A percentile compares a stretch with the other conserved stretches of the same genome.
Evolutionary conservation across 108 stramenopile genomes (phyloP).

Genomic region (Cyclotella kingstonii): DNA sequence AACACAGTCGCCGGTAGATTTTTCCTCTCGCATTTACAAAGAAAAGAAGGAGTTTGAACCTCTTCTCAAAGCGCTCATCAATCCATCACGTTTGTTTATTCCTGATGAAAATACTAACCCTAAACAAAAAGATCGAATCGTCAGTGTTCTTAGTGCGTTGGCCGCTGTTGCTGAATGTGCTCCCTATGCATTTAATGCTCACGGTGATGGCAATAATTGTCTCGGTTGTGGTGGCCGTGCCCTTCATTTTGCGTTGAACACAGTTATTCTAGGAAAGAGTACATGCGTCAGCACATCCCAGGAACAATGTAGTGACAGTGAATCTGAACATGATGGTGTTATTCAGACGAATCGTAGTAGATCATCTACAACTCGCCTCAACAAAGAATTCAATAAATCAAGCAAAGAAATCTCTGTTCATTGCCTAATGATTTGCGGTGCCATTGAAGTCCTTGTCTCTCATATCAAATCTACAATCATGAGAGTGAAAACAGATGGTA

Average conservation of each 20-base stretch:
- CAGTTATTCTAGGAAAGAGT: conserved; percentile 51
- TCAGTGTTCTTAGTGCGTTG: conserved; percentile 64
- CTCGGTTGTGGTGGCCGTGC: conserved; percentile 54
- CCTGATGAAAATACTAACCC: conserved; percentile 37
- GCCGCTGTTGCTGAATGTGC: conserved; percentile 67
- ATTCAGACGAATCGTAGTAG: conserved; percentile 29
- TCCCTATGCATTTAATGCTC: conserved; percentile 56
- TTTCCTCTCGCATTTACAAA: conserved; percentile 22
- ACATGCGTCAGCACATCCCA: conserved; percentile 15
- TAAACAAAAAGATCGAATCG: conserved; percentile 47
- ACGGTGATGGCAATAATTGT: conserved; percentile 23
- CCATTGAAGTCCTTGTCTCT: conserved; percentile 71
- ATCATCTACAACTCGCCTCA: conserved; percentile 6
- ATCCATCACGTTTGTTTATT: conserved; percentile 53
- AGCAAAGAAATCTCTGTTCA: conserved; percentile 48
- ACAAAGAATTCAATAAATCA: conserved; percentile 13
- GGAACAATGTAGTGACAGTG: conserved; percentile 38
- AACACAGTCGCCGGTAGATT: conserved; percentile 14
- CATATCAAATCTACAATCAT: conserved; percentile 63
- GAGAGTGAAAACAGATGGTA: conserved; percentile 17
- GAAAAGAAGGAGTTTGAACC: conserved; percentile 50
- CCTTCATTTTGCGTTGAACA: conserved; percentile 62
- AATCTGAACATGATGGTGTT: conserved; percentile 36
- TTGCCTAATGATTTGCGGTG: conserved; percentile 60
- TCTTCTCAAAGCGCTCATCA: conserved; percentile 57